Percentiles rank a stretch among this genome's conserved stretches.
phyloP scores from a whole-genome alignment of 345 rosid species.

The Gossypioides kirkii region DNA sequence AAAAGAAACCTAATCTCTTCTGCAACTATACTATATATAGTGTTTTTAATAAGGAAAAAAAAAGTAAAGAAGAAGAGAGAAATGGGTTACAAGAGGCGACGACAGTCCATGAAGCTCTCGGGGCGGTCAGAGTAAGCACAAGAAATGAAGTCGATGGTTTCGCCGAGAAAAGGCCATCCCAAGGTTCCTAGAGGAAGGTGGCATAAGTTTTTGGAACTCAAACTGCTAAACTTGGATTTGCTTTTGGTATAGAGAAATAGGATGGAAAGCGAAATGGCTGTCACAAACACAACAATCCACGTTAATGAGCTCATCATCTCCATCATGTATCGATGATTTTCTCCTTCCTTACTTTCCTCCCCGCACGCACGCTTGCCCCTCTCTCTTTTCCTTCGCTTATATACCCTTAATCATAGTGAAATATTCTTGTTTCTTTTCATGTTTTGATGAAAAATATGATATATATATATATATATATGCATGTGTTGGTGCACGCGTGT shows the following conservation, averaged over 20 bases:
- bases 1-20: not conserved
- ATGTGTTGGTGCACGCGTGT: conserved; percentile 36
- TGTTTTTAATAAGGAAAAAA: not conserved
- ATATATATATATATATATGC: conserved; percentile 23
- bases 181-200: conserved; percentile 61
- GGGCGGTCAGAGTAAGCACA: conserved; percentile 85
- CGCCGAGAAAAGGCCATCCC: conserved; percentile 92
- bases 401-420: conserved; percentile 23
- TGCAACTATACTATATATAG: not conserved
- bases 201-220: not conserved
- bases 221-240: conserved; percentile 12
- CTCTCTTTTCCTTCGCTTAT: conserved; percentile 22
- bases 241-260: conserved; percentile 29
- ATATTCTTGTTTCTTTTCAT: not conserved
- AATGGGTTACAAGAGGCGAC: conserved; percentile 50
- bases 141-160: conserved; percentile 79
- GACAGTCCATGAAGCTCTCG: conserved; percentile 82
- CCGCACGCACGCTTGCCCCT: conserved; percentile 15
- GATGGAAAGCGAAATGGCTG: conserved; percentile 24
- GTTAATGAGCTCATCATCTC: conserved; percentile 21
- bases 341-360: conserved; percentile 11
- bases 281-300: conserved; percentile 29
- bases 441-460: conserved; percentile 3
- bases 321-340: conserved; percentile 12
- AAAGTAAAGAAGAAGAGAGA: not conserved